A percentile compares a stretch with the other conserved stretches of the same genome.
Conservation (phyloP, 495 filamentous ascomycete genomes). For the Tricharina praecox region DNA sequence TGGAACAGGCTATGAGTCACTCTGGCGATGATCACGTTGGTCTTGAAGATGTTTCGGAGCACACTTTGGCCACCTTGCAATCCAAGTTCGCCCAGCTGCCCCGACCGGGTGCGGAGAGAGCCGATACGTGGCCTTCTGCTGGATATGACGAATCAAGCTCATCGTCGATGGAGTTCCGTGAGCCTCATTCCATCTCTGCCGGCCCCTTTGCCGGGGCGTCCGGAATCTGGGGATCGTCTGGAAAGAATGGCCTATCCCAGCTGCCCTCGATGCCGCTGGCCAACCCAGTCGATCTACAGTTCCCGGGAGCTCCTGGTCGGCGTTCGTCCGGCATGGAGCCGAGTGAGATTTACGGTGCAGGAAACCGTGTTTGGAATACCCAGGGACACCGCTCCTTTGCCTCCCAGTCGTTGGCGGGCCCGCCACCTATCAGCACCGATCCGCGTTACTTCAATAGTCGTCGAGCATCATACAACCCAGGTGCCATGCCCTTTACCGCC, state of each 20-base stretch:
- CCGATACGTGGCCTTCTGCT: slow-evolving; percentile 41
- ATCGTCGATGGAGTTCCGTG: slow-evolving; percentile 43
- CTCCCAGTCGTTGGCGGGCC: slow-evolving; percentile 20
- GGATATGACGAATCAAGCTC: slow-evolving; percentile 53
- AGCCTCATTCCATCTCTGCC: slow-evolving; percentile 36
- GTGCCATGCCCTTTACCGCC: slow-evolving; percentile 22
- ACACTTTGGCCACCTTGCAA: slow-evolving; percentile 38
- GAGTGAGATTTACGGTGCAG: slow-evolving; percentile 17
- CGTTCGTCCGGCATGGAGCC: slow-evolving; percentile 17
- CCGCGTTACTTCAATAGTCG: slow-evolving; percentile 28
- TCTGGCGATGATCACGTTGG: slow-evolving; percentile 29
- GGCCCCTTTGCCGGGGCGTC: slow-evolving; percentile 28
- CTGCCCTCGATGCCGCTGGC: slow-evolving; percentile 15
- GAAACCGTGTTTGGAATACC: slow-evolving; percentile 21
- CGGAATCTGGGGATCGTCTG: slow-evolving; percentile 22
- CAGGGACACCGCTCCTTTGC: slow-evolving; percentile 18
- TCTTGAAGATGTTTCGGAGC: slow-evolving; percentile 39
- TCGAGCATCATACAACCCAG: slow-evolving; percentile 25
- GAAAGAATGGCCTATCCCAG: slow-evolving; percentile 15
- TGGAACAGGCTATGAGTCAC: slow-evolving; percentile 51
- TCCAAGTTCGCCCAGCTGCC: slow-evolving; percentile 36
- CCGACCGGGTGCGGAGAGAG: slow-evolving; percentile 36
- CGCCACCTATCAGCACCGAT: slow-evolving; percentile 16
- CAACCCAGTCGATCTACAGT: slow-evolving; percentile 14
- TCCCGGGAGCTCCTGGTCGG: slow-evolving; percentile 10